Evolutionary conservation across 2,329 filamentous ascomycete species (phyloP), one percentile per base, ranked within the genome.

Genomic region (Penicillium sp.): DNA sequence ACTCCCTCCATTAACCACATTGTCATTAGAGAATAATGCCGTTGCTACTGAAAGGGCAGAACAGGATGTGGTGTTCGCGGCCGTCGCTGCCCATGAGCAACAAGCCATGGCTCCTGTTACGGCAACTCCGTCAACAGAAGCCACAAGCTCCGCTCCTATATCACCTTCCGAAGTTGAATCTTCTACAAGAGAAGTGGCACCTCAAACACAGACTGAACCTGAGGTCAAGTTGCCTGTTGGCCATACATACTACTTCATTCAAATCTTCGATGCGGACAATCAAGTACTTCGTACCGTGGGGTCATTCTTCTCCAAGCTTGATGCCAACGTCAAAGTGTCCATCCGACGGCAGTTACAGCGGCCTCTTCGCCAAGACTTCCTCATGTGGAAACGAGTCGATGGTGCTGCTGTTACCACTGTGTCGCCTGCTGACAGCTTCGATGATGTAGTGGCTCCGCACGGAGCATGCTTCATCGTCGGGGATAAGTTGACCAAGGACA

Each of bases 221-320:
- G 65, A 66, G 31, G 56, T 67, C 4, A 50, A 59, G 1, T 50
- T 69, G 15, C 71, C 71, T 4, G 67, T 73, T 25, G 70, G 69
- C 5, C 75, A 78, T 53, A 67, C 75, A 15, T 80, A 79, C 54
- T 79, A 78, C 58, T 79, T 80, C 60, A 69, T 84, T 44, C 81
- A 84, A 57, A 63, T 80, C 6, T 83, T 81, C 61, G 80, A 84
- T 56, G 74, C 79, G 15, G 78, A 82, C 27, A 72, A 72, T 10
- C 79, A 81, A 60, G 70, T 65, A 0, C 66, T 81, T 16, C 68
- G 65, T 8, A 75, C 74, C 3, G 65, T 75, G 13, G 75, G 75
- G 29, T 75, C 72, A 15, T 78, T 78, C 64, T 75, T 79, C 50
- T 76, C 73, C 7, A 73, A 72, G 49, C 67, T 69, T 10, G 71